Percentiles rank a stretch among this genome's conserved stretches.
Conservation (phyloP, 805 yeast species). For the Candida germanica region DNA sequence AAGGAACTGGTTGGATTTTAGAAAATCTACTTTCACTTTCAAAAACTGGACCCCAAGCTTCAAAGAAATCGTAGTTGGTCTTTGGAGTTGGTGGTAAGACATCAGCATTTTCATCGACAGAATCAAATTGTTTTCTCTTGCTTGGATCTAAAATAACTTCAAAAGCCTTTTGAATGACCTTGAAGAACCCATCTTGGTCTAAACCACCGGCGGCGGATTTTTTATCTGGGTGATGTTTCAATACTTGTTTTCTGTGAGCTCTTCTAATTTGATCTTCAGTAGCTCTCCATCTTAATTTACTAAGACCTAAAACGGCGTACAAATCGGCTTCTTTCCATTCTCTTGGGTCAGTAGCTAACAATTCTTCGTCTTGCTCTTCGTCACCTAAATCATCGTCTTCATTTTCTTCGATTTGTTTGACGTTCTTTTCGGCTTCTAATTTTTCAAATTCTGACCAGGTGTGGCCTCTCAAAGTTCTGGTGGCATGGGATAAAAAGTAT, state of each 20-base stretch:
- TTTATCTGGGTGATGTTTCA: constrained; percentile 98
- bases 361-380: constrained; percentile 64
- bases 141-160: constrained; percentile 82
- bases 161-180: constrained; percentile 94
- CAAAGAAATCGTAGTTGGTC: constrained; percentile 75
- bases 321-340: constrained; percentile 97
- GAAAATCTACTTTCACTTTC: constrained; percentile 90
- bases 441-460: constrained; percentile 98
- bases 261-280: constrained; percentile 90
- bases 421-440: constrained; percentile 87
- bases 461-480: constrained; percentile 93
- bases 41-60: constrained; percentile 91
- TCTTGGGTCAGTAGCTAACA: constrained; percentile 89
- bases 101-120: constrained; percentile 87
- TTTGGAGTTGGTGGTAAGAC: constrained; percentile 74
- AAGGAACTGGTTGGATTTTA: constrained; percentile 84
- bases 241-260: constrained; percentile 95
- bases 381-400: constrained; percentile 67
- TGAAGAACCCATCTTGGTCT: constrained; percentile 95
- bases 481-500: constrained; percentile 91
- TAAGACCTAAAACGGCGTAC: constrained; percentile 92
- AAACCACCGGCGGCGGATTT: constrained; percentile 86
- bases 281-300: constrained; percentile 87
- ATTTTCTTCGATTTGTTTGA: constrained; percentile 62
- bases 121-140: constrained; percentile 91